Evolutionary conservation across 2,329 filamentous ascomycete genomes (phyloP), one percentile per base, ranked within the genome.

Genomic region (Sordariomycetes sp.): DNA sequence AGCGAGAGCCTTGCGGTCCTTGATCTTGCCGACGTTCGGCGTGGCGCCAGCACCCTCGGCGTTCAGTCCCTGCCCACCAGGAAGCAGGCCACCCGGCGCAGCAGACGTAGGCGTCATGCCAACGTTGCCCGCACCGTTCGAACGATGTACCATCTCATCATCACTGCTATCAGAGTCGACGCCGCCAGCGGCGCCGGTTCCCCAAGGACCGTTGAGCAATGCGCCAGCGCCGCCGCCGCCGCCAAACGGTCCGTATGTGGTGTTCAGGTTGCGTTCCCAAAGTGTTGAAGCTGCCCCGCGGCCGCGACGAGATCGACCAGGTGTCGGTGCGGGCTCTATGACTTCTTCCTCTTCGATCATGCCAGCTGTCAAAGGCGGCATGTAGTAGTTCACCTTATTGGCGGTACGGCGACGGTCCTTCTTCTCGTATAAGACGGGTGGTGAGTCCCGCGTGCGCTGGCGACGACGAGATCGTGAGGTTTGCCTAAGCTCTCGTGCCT

Each of bases 131-230:
- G 63, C 57, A 40, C 57, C 47, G 24, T 51, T 63, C 7, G 69
- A 74, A 39, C 82, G 74, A 42, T 79, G 76, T 42, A 73, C 69
- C 58, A 76, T 77, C 50, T 98, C 92, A 45, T 98, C 92, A 47
- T 98, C 92, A 54, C 92, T 98, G 56, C 87, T 95, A 53, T 98
- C 92, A 6, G 90, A 94, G 48, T 96, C 92, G 8, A 79, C 83
- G 34, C 82, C 85, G 19, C 81, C 87, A 40, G 76, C 75, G 16
- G 83, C 83, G 10, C 75, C 82, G 28, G 76, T 76, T 36, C 80
- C 82, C 66, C 80, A 84, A 5, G 83, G 80, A 2, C 85, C 86
- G 40, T 69, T 78, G 36, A 90, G 72, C 10, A 92, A 67, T 12
- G 86, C 75, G 21, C 79, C 72, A 27, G 71, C 72, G 23, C 85